Percentiles rank a stretch among this genome's conserved stretches.
Evolutionary conservation across 225 moss, liverwort and hornwort species (phyloP).

Genomic region (Bryoerythrophyllum caledonicum): DNA sequence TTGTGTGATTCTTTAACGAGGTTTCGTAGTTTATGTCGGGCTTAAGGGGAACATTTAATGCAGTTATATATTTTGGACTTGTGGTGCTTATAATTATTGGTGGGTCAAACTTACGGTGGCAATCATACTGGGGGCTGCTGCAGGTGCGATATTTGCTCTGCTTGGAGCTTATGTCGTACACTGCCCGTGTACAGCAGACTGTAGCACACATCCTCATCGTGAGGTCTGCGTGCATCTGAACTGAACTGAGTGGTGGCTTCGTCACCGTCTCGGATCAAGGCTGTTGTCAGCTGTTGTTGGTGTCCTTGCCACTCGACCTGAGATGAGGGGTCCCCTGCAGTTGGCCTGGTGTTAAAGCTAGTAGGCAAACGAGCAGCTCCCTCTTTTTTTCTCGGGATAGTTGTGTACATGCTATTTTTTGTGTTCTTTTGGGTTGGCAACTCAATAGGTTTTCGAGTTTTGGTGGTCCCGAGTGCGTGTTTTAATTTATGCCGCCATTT

Average conservation of each 20-base stretch:
- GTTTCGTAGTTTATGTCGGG: conserved; percentile 15
- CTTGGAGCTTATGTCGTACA: conserved; percentile 99
- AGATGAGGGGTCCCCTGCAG: conserved; percentile 77
- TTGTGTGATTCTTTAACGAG: conserved; percentile 1
- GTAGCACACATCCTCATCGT: conserved; percentile 96
- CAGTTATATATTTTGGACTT: conserved; percentile 30
- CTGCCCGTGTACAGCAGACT: conserved; percentile 95
- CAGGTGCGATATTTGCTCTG: conserved; percentile 99
- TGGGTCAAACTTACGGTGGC: conserved; percentile 99
- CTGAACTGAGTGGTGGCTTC: conserved; percentile 92
- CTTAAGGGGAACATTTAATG: conserved; percentile 18
- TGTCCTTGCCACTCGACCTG: conserved; percentile 77
- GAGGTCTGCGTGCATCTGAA: conserved; percentile 85
- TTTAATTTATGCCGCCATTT: conserved; percentile 11
- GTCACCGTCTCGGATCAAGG: conserved; percentile 95
- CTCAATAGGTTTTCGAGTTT: conserved; percentile 41
- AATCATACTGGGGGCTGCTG: conserved; percentile 99
- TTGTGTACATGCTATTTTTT: conserved; percentile 48
- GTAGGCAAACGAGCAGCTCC: conserved; percentile 99
- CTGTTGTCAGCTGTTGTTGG: conserved; percentile 96
- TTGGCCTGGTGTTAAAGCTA: conserved; percentile 96
- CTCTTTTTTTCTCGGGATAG: conserved; percentile 90
- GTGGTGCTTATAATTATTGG: conserved; percentile 50
- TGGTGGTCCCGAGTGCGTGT: conserved; percentile 24
- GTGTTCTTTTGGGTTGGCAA: conserved; percentile 60